Percentiles rank a stretch among this genome's conserved stretches.
These are phyloP conservation scores for Boletus edulis DNA, from an alignment of 768 basidiomycete genomes.

Conservation along the genomic window DNA sequence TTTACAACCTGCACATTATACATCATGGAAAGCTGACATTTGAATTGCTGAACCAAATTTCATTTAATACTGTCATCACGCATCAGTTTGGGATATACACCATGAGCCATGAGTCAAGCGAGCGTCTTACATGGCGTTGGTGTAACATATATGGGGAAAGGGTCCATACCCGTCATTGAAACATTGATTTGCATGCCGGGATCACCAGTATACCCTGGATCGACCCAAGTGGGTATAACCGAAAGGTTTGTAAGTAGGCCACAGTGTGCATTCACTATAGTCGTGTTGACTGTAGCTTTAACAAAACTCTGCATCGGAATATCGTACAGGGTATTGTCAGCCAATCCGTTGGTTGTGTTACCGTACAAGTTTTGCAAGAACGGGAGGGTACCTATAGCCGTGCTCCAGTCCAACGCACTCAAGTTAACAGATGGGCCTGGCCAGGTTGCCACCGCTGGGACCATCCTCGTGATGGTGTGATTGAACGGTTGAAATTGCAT, in stretches of 20 bases:
- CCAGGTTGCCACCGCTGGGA: background rate
- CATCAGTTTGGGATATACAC: background rate
- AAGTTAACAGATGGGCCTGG: background rate
- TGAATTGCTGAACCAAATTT: background rate
- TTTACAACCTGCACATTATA: background rate
- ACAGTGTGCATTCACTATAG: background rate
- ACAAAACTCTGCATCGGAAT: background rate
- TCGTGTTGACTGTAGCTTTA: background rate
- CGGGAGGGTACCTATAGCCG: background rate
- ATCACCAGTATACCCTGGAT: too few species aligned
- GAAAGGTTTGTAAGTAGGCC: background rate
- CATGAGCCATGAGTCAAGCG: background rate
- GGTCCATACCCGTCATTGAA: background rate
- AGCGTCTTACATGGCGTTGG: background rate
- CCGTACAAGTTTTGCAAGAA: background rate
- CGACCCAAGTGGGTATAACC: background rate
- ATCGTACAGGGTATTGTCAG: background rate
- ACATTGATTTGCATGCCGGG: background rate
- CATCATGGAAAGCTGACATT: background rate
- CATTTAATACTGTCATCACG: background rate
- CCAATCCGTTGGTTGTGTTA: background rate
- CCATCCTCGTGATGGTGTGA: background rate
- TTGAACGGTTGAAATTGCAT: background rate
- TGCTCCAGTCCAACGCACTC: background rate
- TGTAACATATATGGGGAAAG: accelerated